Conservation (phyloP, 2,329 filamentous ascomycete genomes). For the Colletotrichum cuscutae region DNA sequence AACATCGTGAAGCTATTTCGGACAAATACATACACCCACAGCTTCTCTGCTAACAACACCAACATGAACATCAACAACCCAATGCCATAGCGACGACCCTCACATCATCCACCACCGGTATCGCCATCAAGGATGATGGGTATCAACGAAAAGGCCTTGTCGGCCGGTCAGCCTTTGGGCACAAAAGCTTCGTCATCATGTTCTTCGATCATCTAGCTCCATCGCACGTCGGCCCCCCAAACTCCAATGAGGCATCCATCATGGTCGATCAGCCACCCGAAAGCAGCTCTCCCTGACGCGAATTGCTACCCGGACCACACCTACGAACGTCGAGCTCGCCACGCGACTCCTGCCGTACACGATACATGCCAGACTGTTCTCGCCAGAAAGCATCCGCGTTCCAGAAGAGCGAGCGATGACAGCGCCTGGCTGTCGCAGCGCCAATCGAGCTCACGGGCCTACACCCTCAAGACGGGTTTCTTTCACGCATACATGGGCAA, state of each 20-base stretch:
- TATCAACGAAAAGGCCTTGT: not conserved
- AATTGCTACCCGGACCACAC: not conserved
- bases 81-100: not conserved
- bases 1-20: not conserved
- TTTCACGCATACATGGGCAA: not conserved
- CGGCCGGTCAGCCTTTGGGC: not conserved
- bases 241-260: not conserved
- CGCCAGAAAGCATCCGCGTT: not conserved
- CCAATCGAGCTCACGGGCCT: constrained; percentile 1
- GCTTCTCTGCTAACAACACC: not conserved
- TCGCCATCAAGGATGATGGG: no score
- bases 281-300: not conserved
- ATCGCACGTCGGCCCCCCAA: not conserved
- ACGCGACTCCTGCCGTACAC: not conserved
- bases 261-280: not conserved
- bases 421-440: not conserved
- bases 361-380: not conserved
- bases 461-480: not conserved
- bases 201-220: not conserved
- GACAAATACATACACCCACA: not conserved
- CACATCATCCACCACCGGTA: no score
- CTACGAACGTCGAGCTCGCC: not conserved
- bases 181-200: not conserved
- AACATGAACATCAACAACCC: not conserved
- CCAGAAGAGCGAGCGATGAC: not conserved